Evolutionary conservation across 2,329 filamentous ascomycete species (phyloP).

Genomic region (Pseudocercospora macadamiae): DNA sequence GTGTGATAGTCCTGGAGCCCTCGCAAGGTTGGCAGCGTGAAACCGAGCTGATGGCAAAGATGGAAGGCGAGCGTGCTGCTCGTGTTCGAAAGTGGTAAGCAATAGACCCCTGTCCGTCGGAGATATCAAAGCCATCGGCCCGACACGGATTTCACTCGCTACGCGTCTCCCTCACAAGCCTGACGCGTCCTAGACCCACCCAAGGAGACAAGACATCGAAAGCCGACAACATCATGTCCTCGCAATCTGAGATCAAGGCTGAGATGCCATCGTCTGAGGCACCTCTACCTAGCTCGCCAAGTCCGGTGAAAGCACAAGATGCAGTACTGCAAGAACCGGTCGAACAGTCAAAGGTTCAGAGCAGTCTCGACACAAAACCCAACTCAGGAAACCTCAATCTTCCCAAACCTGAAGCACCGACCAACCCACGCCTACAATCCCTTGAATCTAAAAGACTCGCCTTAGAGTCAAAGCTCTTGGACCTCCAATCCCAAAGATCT

Average conservation of each 20-base stretch:
- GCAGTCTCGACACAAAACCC: background rate
- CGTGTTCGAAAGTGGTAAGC: constrained; percentile 1
- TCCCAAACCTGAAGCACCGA: background rate
- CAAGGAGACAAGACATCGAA: constrained; percentile 24
- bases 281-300: constrained; percentile 22
- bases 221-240: constrained; percentile 30
- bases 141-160: background rate
- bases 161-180: constrained; percentile 13
- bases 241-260: constrained; percentile 6
- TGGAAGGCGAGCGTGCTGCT: background rate
- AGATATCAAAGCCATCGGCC: background rate
- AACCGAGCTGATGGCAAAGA: background rate
- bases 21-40: background rate
- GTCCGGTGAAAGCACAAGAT: constrained; percentile 8
- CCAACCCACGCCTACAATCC: constrained; percentile 28
- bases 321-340: background rate
- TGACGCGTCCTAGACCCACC: constrained; percentile 19
- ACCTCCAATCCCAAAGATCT: constrained; percentile 49
- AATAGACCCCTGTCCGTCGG: background rate
- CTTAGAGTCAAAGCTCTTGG: constrained; percentile 53
- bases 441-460: constrained; percentile 34
- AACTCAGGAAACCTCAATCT: background rate
- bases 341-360: background rate
- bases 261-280: constrained; percentile 20
- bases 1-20: background rate